These are phyloP conservation scores for Hypoxylon sp. DNA, from an alignment of 2,329 filamentous ascomycete genomes.

Conservation along the genomic window DNA sequence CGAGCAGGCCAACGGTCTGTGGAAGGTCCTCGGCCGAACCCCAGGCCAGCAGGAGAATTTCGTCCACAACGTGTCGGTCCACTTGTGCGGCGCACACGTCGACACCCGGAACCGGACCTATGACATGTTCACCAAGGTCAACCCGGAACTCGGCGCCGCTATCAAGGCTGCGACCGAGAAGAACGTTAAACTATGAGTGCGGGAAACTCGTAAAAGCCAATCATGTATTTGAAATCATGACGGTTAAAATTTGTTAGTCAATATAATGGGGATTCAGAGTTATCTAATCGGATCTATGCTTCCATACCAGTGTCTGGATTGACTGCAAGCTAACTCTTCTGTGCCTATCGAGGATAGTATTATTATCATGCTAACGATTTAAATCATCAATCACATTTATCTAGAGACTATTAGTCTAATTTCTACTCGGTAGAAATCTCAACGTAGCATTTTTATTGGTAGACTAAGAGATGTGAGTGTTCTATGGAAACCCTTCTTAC, in stretches of 20 bases:
- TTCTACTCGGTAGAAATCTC: too few relatives aligned
- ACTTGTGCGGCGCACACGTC: slow-evolving; percentile 68
- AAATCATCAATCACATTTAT: too few relatives aligned
- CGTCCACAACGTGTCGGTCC: slow-evolving; percentile 70
- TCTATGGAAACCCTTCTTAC: neutral
- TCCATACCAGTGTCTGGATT: neutral
- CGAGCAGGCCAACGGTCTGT: slow-evolving; percentile 59
- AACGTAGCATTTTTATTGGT: neutral
- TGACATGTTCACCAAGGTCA: slow-evolving; percentile 72
- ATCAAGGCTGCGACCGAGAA: slow-evolving; percentile 70
- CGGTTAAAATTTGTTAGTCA: slow-evolving; percentile 20
- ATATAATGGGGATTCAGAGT: slow-evolving; percentile 11
- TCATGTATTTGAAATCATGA: slow-evolving; percentile 10
- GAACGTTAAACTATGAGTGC: slow-evolving; percentile 45
- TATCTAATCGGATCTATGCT: neutral
- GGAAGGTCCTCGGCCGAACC: slow-evolving; percentile 64
- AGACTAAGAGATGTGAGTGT: neutral
- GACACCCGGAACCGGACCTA: slow-evolving; percentile 72
- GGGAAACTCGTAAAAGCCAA: slow-evolving; percentile 1
- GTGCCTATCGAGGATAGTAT: neutral
- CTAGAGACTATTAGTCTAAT: too few relatives aligned
- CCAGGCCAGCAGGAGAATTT: slow-evolving; percentile 74
- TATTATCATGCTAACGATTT: neutral
- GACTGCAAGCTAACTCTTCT: too few relatives aligned
- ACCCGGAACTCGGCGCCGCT: slow-evolving; percentile 65